Base-by-base conservation (phyloP, 352 stramenopile genomes). In the Globisporangium mamillatum region DNA sequence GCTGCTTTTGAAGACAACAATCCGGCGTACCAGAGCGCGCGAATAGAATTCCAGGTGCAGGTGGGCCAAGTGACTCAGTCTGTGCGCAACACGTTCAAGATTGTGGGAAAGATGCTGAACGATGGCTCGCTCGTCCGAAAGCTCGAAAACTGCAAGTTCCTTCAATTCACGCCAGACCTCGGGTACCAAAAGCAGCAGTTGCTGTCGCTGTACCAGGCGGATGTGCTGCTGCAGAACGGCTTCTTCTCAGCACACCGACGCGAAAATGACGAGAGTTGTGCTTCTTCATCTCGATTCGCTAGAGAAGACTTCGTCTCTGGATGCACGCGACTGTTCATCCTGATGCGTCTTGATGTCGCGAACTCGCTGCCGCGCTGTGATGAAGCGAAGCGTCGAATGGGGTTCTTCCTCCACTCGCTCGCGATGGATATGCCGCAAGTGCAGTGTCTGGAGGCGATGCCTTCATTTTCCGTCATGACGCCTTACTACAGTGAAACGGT, bases 401-500 rank as follows among this genome's bases (percentile, higher is more conserved):
- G 82, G 3, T 96, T 95, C 74, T 96, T 96, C 68, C 66, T 96
- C 16, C 85, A 96, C 64, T 94, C 89, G 27, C 67, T 96, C 25
- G 70, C 74, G 10, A 96, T 96, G 89, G 76, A 92, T 6, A 96
- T 96, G 77, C 87, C 89, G 2, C 74, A 80, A 44, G 81, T 96
- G 1, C 64, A 70, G 38, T 90, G 86, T 4, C 75, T 96, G 48
- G 82, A 93, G 63, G 82, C 86, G 0, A 94, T 95, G 86, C 87
- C 85, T 9, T 96, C 89, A 5, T 96, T 96, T 65, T 95, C 86
- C 0, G 89, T 96, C 4, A 91, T 96, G 76, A 96, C 89, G 12
- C 89, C 89, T 32, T 96, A 95, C 68, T 96, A 96, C 72, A 92
- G 79, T 20, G 89, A 96, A 64, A 93, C 88, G 1, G 89, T 96